phyloP scores from a whole-genome alignment of 768 basidiomycete genomes.

The Lactarius quietus region DNA sequence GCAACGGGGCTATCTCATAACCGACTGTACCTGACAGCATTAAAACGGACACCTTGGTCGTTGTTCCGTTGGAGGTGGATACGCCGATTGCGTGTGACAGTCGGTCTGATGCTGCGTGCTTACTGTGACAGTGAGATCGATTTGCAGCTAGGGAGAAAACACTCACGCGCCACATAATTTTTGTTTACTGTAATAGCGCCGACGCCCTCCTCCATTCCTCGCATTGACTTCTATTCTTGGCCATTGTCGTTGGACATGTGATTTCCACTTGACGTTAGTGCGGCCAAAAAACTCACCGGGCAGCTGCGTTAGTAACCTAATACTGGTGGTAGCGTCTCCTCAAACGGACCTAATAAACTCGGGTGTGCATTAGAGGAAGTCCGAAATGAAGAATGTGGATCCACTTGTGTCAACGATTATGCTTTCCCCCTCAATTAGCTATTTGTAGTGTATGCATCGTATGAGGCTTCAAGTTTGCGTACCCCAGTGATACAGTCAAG shows the following conservation, averaged over 20 bases:
- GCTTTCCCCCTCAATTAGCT: not conserved
- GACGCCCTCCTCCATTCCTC: not conserved
- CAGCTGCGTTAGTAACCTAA: not conserved
- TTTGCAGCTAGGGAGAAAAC: too few relatives aligned
- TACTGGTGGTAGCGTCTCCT: not conserved
- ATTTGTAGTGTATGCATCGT: not conserved
- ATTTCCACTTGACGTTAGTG: not conserved
- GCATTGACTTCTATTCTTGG: not conserved
- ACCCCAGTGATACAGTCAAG: not conserved
- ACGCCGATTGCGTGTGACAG: not conserved
- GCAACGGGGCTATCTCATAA: not conserved
- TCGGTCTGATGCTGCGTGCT: too few relatives aligned
- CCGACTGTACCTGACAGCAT: not conserved
- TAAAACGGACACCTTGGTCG: not conserved
- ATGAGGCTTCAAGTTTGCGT: not conserved
- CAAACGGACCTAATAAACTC: not conserved
- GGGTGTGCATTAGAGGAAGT: not conserved
- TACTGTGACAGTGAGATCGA: not conserved
- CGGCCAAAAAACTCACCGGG: not conserved
- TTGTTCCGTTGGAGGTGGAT: not conserved
- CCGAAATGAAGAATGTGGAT: not conserved
- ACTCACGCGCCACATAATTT: too few relatives aligned
- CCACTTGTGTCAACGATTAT: too few relatives aligned
- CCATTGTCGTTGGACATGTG: not conserved
- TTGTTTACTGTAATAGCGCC: not conserved